Evolutionary conservation across 2,329 filamentous ascomycete genomes (phyloP).

Genomic region (Pseudogymnoascus sp.): DNA sequence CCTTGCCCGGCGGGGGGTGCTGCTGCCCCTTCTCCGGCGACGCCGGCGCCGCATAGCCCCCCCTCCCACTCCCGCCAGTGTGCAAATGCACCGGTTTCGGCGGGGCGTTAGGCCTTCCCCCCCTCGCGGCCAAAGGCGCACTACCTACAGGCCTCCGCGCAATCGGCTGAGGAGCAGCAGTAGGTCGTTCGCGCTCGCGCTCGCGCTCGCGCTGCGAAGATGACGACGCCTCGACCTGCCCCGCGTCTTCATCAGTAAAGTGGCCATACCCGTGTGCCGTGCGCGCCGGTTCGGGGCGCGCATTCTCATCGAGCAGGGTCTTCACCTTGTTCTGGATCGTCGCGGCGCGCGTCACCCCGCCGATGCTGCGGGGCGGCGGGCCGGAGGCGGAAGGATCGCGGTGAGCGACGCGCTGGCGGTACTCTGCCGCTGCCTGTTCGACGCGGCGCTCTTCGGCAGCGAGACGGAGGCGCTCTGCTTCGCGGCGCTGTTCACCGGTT

Average conservation of each 20-base stretch:
- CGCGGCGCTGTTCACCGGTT: slow-evolving; percentile 80
- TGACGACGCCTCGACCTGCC: slow-evolving; percentile 15
- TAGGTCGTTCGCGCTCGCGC: slow-evolving; percentile 13
- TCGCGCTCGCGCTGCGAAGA: slow-evolving; percentile 13
- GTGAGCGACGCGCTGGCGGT: slow-evolving; percentile 64
- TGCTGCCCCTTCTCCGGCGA: not conserved
- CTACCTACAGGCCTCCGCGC: slow-evolving; percentile 41
- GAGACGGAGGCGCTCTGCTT: slow-evolving; percentile 73
- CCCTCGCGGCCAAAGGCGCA: slow-evolving; percentile 19
- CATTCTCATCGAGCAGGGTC: slow-evolving; percentile 72
- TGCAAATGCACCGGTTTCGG: slow-evolving; percentile 56
- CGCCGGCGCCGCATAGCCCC: slow-evolving; percentile 21
- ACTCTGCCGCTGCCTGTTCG: slow-evolving; percentile 80
- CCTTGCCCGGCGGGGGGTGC: not conserved
- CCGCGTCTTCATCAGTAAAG: slow-evolving; percentile 55
- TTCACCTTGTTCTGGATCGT: slow-evolving; percentile 90
- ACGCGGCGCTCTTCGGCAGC: slow-evolving; percentile 87
- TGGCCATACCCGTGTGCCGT: slow-evolving; percentile 87
- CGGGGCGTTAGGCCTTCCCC: slow-evolving; percentile 44
- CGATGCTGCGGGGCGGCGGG: slow-evolving; percentile 45
- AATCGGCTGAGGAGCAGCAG: slow-evolving; percentile 15
- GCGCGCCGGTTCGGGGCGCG: slow-evolving; percentile 48
- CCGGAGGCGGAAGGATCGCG: slow-evolving; percentile 42
- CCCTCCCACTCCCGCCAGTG: slow-evolving; percentile 35
- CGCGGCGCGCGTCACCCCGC: slow-evolving; percentile 58